Conservation (phyloP, 768 basidiomycete genomes). For the Lanmaoa rubissima region DNA sequence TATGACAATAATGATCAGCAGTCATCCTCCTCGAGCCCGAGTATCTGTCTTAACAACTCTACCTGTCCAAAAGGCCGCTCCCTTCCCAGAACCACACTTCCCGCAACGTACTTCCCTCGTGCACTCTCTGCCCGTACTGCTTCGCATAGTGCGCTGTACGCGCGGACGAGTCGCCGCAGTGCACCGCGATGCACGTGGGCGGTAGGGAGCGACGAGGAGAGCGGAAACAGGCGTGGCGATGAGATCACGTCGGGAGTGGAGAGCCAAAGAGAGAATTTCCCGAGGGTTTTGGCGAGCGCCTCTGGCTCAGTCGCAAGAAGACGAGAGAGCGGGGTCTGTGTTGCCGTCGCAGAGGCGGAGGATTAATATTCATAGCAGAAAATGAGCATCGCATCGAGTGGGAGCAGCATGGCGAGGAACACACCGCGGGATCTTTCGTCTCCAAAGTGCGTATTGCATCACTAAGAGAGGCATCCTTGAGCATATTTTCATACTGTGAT, state of each 20-base stretch:
- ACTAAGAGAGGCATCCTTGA: constrained; percentile 28
- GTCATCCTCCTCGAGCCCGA: constrained; percentile 58
- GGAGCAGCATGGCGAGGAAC: not conserved
- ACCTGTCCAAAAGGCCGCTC: constrained; percentile 83
- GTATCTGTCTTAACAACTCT: constrained; percentile 71
- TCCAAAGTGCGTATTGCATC: constrained; percentile 25
- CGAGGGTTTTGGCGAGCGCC: constrained; percentile 60
- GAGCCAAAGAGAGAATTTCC: constrained; percentile 80
- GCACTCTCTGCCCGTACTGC: constrained; percentile 69
- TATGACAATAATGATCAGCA: not conserved
- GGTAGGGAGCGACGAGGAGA: constrained; percentile 66
- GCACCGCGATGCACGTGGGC: constrained; percentile 74
- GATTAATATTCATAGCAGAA: not conserved
- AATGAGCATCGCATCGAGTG: not conserved
- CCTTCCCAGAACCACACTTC: constrained; percentile 75
- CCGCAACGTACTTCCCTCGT: constrained; percentile 76
- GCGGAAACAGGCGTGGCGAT: constrained; percentile 72
- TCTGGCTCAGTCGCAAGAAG: constrained; percentile 59
- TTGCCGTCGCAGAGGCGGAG: too few species aligned
- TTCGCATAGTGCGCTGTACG: constrained; percentile 74
- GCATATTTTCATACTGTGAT: constrained; percentile 20
- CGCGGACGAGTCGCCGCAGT: constrained; percentile 59
- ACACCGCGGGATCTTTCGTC: constrained; percentile 25
- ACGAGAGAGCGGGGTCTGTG: constrained; percentile 72
- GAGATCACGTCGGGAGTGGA: constrained; percentile 78